Percentiles rank a stretch among this genome's conserved stretches.
Conservation (phyloP, 768 basidiomycete species). For the Auriscalpium orientale region DNA sequence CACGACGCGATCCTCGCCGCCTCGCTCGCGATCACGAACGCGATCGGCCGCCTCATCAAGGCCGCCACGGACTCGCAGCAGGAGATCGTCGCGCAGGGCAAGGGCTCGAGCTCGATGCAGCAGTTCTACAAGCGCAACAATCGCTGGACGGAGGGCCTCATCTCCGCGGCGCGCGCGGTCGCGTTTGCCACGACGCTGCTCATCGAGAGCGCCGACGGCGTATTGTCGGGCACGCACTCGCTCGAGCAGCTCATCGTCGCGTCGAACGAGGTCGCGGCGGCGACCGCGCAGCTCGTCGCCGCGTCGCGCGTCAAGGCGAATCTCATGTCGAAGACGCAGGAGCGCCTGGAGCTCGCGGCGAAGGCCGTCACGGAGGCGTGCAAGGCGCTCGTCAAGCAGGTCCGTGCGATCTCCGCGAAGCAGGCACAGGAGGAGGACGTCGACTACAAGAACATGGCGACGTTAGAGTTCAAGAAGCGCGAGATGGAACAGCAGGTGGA, state of each 20-base stretch:
- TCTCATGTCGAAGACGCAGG: slow-evolving; percentile 97
- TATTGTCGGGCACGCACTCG: slow-evolving; percentile 92
- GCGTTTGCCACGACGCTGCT: slow-evolving; percentile 93
- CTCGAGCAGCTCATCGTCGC: slow-evolving; percentile 98
- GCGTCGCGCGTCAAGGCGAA: slow-evolving; percentile 98
- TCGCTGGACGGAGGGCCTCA: slow-evolving; percentile 98
- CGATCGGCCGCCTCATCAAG: slow-evolving; percentile 89
- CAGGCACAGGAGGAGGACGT: slow-evolving; percentile 75
- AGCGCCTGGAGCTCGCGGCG: slow-evolving; percentile 89
- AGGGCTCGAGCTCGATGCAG: slow-evolving; percentile 83
- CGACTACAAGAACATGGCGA: slow-evolving; percentile 86
- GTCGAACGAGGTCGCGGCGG: slow-evolving; percentile 97
- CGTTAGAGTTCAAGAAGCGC: slow-evolving; percentile 89
- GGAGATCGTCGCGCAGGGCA: slow-evolving; percentile 95
- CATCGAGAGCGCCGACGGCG: slow-evolving; percentile 97
- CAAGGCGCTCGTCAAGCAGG: slow-evolving; percentile 91
- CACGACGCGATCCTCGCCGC: slow-evolving; percentile 95
- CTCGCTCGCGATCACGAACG: slow-evolving; percentile 91
- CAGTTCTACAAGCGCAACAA: slow-evolving; percentile 99
- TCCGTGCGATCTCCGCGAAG: slow-evolving; percentile 88
- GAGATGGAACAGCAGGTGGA: slow-evolving; percentile 99
- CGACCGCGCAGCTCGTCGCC: slow-evolving; percentile 97
- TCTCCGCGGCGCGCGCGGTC: slow-evolving; percentile 95
- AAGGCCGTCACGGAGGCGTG: slow-evolving; percentile 98
- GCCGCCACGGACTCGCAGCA: slow-evolving; percentile 97